Conservation (phyloP, 1,284 basidiomycete genomes). For the Entoloma clypeatum region DNA sequence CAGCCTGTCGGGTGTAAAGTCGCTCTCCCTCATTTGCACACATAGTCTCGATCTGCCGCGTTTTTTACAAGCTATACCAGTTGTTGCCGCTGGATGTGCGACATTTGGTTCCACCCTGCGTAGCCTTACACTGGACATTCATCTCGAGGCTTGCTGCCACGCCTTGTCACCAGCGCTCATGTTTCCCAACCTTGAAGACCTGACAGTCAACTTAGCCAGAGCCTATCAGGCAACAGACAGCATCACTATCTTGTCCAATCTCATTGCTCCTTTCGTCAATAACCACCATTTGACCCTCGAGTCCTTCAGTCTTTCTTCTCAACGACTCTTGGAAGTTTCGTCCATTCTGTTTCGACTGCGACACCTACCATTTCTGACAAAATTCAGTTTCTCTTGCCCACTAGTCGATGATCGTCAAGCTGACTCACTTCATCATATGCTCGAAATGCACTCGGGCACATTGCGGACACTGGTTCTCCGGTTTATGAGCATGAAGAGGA, state of each 20-base stretch:
- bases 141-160: not conserved
- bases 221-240: slow-evolving; percentile 1
- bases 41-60: too few species aligned
- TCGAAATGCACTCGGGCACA: slow-evolving; percentile 2
- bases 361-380: slow-evolving; percentile 5
- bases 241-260: not conserved
- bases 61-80: too few species aligned
- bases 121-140: not conserved
- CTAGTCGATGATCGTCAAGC: not conserved
- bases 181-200: slow-evolving; percentile 2
- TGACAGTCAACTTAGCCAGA: slow-evolving; percentile 3
- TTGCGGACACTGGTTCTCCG: slow-evolving; percentile 5
- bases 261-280: slow-evolving; percentile 10
- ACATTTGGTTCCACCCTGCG: not conserved
- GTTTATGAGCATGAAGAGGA: not conserved
- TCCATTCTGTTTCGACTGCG: slow-evolving; percentile 3
- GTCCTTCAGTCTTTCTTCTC: slow-evolving; percentile 3
- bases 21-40: too few species aligned
- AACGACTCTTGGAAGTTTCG: slow-evolving; percentile 1
- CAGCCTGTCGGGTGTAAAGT: too few species aligned
- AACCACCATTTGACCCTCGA: slow-evolving; percentile 7
- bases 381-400: not conserved
- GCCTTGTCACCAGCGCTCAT: not conserved
- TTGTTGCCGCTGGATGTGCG: not conserved
- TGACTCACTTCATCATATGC: slow-evolving; percentile 2